Conservation (phyloP, 2,329 filamentous ascomycete genomes). For the Trichocomaceae sp. region DNA sequence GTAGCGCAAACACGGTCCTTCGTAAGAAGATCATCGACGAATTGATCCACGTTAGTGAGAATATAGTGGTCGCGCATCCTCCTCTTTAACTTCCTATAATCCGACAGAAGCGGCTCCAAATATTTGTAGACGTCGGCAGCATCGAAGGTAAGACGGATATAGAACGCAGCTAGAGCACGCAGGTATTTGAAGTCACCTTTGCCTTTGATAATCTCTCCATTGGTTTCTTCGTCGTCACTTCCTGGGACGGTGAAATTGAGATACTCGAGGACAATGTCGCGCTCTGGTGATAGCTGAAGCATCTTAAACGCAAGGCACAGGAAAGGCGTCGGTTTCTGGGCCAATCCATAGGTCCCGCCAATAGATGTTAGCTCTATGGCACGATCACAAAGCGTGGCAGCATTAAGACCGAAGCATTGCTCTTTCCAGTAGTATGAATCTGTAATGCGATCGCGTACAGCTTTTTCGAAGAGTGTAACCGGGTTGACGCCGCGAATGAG, state of each 20-base stretch:
- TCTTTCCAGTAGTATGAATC: constrained; percentile 98
- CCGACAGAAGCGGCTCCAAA: constrained; percentile 75
- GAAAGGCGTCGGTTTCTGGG: constrained; percentile 82
- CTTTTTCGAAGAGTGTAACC: constrained; percentile 91
- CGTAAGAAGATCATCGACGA: constrained; percentile 82
- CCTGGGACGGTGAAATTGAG: constrained; percentile 72
- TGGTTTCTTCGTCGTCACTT: constrained; percentile 24
- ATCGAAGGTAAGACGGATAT: constrained; percentile 79
- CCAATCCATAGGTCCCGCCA: constrained; percentile 77
- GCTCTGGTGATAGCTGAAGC: constrained; percentile 74
- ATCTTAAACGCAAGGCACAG: constrained; percentile 93
- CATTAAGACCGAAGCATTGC: constrained; percentile 93
- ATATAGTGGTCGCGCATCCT: constrained; percentile 66
- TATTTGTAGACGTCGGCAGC: constrained; percentile 72
- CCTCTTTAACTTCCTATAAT: constrained; percentile 75
- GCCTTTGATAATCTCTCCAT: constrained; percentile 27
- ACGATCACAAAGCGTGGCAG: constrained; percentile 72
- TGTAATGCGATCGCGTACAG: constrained; percentile 88
- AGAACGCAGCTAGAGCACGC: constrained; percentile 82
- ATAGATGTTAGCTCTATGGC: constrained; percentile 78
- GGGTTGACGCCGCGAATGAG: constrained; percentile 88
- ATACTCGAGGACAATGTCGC: constrained; percentile 74
- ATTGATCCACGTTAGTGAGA: constrained; percentile 80
- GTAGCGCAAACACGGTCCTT: constrained; percentile 90
- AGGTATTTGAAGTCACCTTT: constrained; percentile 63